Percentiles rank a stretch among this genome's conserved stretches.
Evolutionary conservation across 495 filamentous ascomycete genomes (phyloP).

Genomic region (Hypoxylon crocopeplum): DNA sequence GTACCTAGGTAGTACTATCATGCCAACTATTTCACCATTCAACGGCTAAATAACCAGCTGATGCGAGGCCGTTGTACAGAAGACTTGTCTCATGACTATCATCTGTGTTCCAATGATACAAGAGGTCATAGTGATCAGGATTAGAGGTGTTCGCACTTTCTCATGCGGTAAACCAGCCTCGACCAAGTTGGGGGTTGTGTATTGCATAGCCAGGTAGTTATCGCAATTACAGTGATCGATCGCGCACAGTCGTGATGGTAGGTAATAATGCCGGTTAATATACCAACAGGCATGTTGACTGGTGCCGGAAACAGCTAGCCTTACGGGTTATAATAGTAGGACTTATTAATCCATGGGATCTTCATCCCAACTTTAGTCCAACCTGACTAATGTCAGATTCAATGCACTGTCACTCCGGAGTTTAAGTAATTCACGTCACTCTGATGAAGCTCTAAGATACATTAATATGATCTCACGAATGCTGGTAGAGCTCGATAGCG

Average conservation of each 20-base stretch:
- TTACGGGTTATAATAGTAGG: background rate
- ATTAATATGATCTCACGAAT: slow-evolving; percentile 12
- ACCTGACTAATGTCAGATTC: slow-evolving; percentile 11
- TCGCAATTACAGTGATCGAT: slow-evolving; percentile 7
- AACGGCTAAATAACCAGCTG: slow-evolving; percentile 5
- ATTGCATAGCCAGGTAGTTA: background rate
- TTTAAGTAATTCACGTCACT: slow-evolving; percentile 12
- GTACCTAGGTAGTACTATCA: slow-evolving; percentile 3
- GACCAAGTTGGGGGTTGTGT: background rate
- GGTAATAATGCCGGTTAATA: slow-evolving; percentile 25
- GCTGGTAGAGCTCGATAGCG: background rate
- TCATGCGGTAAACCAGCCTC: background rate
- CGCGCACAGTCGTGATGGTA: slow-evolving; percentile 9
- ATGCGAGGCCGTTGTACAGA: slow-evolving; percentile 18
- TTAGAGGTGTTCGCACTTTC: background rate
- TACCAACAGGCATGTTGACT: slow-evolving; percentile 5
- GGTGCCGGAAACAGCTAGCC: slow-evolving; percentile 7
- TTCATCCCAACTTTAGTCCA: slow-evolving; percentile 6
- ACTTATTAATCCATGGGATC: slow-evolving; percentile 21
- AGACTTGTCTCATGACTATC: slow-evolving; percentile 26
- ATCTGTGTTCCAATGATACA: slow-evolving; percentile 18
- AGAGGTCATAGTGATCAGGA: background rate
- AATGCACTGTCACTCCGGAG: slow-evolving; percentile 1
- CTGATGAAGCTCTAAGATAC: slow-evolving; percentile 4
- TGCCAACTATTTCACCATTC: slow-evolving; percentile 11